These are phyloP conservation scores for Entamoeba moshkovskii DNA, from an alignment of 208 protist genomes.

Conservation along the genomic window DNA sequence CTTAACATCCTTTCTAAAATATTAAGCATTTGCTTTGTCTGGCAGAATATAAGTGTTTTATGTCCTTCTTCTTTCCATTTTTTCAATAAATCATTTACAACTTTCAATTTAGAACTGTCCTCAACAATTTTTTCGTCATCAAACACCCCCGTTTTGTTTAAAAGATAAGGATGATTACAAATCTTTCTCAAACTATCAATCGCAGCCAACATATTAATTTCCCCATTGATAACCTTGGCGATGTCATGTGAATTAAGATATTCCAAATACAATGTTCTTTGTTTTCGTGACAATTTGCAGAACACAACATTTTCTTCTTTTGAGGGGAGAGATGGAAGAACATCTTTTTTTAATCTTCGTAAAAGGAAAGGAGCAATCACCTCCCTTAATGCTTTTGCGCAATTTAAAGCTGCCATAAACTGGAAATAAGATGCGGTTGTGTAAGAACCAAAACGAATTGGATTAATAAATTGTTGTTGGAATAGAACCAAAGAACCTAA, in stretches of 20 bases:
- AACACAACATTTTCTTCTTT: conserved; percentile 24
- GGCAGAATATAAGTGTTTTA: not conserved
- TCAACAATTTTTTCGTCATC: not conserved
- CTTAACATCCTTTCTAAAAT: not conserved
- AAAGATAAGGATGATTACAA: conserved; percentile 24
- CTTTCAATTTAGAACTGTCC: not conserved
- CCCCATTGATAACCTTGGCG: not conserved
- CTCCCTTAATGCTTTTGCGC: not conserved
- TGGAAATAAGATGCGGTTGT: conserved; percentile 49
- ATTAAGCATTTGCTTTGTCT: not conserved
- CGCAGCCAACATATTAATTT: not conserved
- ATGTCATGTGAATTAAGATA: not conserved
- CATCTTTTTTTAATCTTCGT: conserved; percentile 20
- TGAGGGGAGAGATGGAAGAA: conserved; percentile 9
- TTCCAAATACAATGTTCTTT: conserved; percentile 3
- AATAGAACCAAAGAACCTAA: conserved; percentile 66
- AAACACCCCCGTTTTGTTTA: not conserved
- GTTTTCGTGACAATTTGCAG: not conserved
- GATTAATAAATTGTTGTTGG: conserved; percentile 50
- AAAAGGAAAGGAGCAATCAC: conserved; percentile 20
- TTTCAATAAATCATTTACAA: not conserved
- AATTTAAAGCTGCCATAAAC: conserved; percentile 18
- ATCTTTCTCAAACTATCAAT: conserved; percentile 20
- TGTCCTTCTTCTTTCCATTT: not conserved
- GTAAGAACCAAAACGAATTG: conserved; percentile 67